Evolutionary conservation across 805 yeast species (phyloP).

Genomic region (Saccharomycopsis sp.): DNA sequence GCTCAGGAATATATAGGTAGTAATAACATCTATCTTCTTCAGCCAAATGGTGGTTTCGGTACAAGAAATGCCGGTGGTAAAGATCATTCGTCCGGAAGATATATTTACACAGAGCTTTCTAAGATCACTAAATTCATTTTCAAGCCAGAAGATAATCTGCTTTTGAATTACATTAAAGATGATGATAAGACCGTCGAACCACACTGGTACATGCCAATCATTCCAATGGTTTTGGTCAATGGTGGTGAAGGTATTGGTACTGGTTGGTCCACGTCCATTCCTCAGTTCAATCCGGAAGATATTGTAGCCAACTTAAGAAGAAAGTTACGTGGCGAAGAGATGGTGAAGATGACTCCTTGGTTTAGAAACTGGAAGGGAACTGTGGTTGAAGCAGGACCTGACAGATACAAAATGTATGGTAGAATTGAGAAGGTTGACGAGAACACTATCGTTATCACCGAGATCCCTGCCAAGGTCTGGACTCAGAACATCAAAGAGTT

Average conservation of each 20-base stretch:
- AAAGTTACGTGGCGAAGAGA: slow-evolving; percentile 65
- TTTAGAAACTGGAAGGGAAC: slow-evolving; percentile 92
- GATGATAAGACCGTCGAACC: slow-evolving; percentile 95
- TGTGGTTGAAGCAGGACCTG: slow-evolving; percentile 56
- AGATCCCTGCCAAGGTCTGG: slow-evolving; percentile 90
- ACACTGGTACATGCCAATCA: slow-evolving; percentile 87
- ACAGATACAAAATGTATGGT: slow-evolving; percentile 73
- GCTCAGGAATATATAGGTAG: slow-evolving; percentile 95
- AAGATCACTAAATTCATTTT: slow-evolving; percentile 72
- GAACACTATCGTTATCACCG: slow-evolving; percentile 80
- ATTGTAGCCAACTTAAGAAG: slow-evolving; percentile 67
- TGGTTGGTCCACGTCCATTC: slow-evolving; percentile 95
- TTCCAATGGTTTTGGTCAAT: slow-evolving; percentile 91
- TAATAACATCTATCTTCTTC: slow-evolving; percentile 75
- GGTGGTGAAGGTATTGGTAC: slow-evolving; percentile 99
- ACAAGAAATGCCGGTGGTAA: slow-evolving; percentile 96
- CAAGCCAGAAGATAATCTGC: slow-evolving; percentile 71
- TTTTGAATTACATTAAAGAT: slow-evolving; percentile 76
- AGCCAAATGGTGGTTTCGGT: slow-evolving; percentile 95
- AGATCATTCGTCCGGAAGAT: slow-evolving; percentile 97
- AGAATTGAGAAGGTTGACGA: slow-evolving; percentile 74
- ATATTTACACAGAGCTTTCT: slow-evolving; percentile 80
- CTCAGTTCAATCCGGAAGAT: slow-evolving; percentile 83
- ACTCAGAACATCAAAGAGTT: slow-evolving; percentile 85
- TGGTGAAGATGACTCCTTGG: slow-evolving; percentile 83